Percentiles rank a stretch among this genome's conserved stretches.
These are phyloP conservation scores for Sugiyamaella smithiae DNA, from an alignment of 805 yeast species.

Conservation along the genomic window DNA sequence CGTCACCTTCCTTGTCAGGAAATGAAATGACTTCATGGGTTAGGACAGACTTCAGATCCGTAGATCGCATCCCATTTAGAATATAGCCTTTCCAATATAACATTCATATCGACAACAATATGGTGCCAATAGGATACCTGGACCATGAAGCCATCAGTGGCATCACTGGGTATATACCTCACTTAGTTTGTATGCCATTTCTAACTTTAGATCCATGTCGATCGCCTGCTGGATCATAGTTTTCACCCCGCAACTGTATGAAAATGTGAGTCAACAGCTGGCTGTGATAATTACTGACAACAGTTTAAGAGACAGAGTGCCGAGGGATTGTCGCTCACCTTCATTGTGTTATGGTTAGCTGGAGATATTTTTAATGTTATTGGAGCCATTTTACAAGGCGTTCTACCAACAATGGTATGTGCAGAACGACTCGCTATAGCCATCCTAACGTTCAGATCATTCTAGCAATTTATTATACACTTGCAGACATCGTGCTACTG, in stretches of 20 bases:
- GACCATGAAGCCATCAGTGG: conserved; percentile 58
- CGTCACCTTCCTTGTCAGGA: neutral
- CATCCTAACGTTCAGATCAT: conserved; percentile 42
- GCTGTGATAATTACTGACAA: neutral
- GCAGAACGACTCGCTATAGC: neutral
- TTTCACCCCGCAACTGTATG: conserved; percentile 94
- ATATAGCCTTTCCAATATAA: no score
- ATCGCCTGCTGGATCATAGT: conserved; percentile 98
- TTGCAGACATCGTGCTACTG: conserved; percentile 82
- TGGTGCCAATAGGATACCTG: conserved; percentile 19
- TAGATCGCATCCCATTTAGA: no score
- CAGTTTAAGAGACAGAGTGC: conserved; percentile 73
- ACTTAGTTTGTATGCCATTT: neutral
- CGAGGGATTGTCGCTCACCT: conserved; percentile 84
- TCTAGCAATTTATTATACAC: conserved; percentile 86
- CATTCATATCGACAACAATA: no score
- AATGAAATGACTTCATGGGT: no score
- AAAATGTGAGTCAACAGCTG: conserved; percentile 64
- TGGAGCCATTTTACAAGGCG: conserved; percentile 87
- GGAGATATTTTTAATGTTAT: conserved; percentile 93
- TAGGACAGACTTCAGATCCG: no score
- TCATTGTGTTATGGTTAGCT: conserved; percentile 84
- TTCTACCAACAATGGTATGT: conserved; percentile 79
- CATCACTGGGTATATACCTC: conserved; percentile 50
- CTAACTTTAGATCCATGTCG: conserved; percentile 61